These are phyloP conservation scores for Platismatia glauca DNA, from an alignment of 495 filamentous ascomycete genomes.

Conservation along the genomic window DNA sequence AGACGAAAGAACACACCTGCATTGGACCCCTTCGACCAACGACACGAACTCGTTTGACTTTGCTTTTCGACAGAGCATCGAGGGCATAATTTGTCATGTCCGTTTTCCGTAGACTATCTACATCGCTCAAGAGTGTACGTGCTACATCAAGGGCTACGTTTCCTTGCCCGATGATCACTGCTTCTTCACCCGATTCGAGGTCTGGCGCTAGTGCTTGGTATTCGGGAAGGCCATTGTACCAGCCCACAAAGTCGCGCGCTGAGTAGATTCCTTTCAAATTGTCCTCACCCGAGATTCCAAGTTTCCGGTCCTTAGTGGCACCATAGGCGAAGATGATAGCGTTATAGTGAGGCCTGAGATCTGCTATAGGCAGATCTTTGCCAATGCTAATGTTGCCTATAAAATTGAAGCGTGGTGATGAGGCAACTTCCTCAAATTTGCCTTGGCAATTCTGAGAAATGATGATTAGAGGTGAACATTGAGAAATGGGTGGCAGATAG, in stretches of 20 bases:
- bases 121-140: constrained; percentile 66
- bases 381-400: constrained; percentile 84
- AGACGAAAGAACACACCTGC: constrained; percentile 45
- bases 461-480: constrained; percentile 2
- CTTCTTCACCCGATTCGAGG: constrained; percentile 69
- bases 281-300: constrained; percentile 77
- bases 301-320: constrained; percentile 67
- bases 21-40: constrained; percentile 81
- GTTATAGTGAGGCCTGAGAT: constrained; percentile 76
- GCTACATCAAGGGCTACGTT: constrained; percentile 95
- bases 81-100: constrained; percentile 83
- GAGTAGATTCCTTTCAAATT: constrained; percentile 66
- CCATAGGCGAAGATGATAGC: constrained; percentile 91
- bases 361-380: constrained; percentile 54
- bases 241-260: constrained; percentile 89
- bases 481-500: neutral
- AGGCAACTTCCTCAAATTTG: constrained; percentile 81
- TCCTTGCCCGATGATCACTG: constrained; percentile 84
- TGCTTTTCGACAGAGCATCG: constrained; percentile 61
- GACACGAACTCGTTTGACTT: constrained; percentile 68
- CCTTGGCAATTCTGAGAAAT: constrained; percentile 75
- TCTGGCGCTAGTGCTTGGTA: constrained; percentile 68
- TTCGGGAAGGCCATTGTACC: constrained; percentile 95
- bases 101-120: constrained; percentile 64
- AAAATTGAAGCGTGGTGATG: constrained; percentile 75